These are phyloP conservation scores for Neurospora sp. DNA, from an alignment of 495 filamentous ascomycete species.

Conservation along the genomic window DNA sequence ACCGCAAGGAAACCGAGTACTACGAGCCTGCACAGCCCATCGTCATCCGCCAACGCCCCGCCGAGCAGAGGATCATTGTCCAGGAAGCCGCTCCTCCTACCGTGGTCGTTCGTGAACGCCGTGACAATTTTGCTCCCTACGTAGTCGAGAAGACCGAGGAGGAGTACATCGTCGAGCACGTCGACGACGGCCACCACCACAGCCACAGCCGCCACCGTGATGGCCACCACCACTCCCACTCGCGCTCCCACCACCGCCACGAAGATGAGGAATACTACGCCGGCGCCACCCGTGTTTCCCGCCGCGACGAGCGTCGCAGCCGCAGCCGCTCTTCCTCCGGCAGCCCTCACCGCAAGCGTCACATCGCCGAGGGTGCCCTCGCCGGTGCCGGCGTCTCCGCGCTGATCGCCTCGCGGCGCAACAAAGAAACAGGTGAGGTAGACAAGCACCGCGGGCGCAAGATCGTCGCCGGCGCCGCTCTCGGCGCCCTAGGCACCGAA, in stretches of 20 bases:
- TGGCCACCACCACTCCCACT: conserved; percentile 10
- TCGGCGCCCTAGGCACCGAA: conserved; percentile 77
- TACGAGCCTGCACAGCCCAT: conserved; percentile 51
- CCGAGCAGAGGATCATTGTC: conserved; percentile 63
- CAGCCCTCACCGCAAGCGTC: conserved; percentile 54
- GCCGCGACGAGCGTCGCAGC: conserved; percentile 19
- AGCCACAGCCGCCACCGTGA: conserved; percentile 42
- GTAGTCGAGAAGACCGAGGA: conserved; percentile 41
- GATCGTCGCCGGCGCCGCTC: conserved; percentile 66
- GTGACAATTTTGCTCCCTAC: conserved; percentile 42
- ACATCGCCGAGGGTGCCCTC: conserved; percentile 78
- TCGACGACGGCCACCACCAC: conserved; percentile 36
- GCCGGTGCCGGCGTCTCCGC: conserved; percentile 70
- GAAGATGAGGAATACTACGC: conserved; percentile 37
- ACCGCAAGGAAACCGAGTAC: conserved; percentile 59
- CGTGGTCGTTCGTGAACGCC: conserved; percentile 52
- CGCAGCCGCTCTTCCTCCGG: conserved; percentile 25
- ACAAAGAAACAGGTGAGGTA: conserved; percentile 45
- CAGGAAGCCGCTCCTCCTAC: conserved; percentile 57
- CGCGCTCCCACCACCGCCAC: conserved; percentile 13
- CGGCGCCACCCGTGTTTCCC: conserved; percentile 30
- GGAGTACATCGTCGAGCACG: conserved; percentile 34
- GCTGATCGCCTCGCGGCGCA: conserved; percentile 57
- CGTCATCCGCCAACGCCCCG: conserved; percentile 52
- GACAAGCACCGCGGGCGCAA: conserved; percentile 57